A percentile compares a stretch with the other conserved stretches of the same genome.
These are phyloP conservation scores for Cydonia oblonga DNA, from an alignment of 331 rosid species.

Conservation along the genomic window DNA sequence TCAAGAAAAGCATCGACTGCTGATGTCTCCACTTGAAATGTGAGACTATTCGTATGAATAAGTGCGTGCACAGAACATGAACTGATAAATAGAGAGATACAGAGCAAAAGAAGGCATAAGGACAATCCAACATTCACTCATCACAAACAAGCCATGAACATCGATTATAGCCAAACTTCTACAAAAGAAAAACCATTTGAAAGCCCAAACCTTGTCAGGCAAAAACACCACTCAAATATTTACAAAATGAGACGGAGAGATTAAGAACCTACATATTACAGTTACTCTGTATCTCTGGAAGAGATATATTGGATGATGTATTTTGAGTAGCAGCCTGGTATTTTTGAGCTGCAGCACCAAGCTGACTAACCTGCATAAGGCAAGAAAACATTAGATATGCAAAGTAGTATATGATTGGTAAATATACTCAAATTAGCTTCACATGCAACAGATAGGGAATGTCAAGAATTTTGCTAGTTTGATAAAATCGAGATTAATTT, in stretches of 20 bases:
- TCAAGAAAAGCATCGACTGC: neutral
- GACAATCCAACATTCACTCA: neutral
- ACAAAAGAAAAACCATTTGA: neutral
- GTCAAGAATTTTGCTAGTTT: neutral
- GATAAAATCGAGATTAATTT: neutral
- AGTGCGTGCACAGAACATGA: neutral
- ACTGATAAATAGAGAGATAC: neutral
- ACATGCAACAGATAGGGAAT: neutral
- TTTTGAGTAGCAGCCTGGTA: constrained; percentile 83
- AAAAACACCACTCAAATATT: neutral
- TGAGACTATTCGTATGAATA: neutral
- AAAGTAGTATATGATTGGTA: neutral
- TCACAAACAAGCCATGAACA: neutral
- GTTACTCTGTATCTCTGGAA: constrained; percentile 90
- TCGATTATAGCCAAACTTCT: neutral
- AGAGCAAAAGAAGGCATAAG: no score
- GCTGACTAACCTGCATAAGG: constrained; percentile 67
- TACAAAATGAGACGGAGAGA: neutral
- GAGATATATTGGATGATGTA: constrained; percentile 62
- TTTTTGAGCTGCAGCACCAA: constrained; percentile 87
- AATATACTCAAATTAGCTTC: neutral
- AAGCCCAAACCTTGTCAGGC: neutral
- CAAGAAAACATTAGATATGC: neutral
- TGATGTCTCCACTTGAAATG: neutral
- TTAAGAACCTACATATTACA: constrained; percentile 66